phyloP scores from a whole-genome alignment of 345 rosid genomes.

The Eutrema yunnanense region DNA sequence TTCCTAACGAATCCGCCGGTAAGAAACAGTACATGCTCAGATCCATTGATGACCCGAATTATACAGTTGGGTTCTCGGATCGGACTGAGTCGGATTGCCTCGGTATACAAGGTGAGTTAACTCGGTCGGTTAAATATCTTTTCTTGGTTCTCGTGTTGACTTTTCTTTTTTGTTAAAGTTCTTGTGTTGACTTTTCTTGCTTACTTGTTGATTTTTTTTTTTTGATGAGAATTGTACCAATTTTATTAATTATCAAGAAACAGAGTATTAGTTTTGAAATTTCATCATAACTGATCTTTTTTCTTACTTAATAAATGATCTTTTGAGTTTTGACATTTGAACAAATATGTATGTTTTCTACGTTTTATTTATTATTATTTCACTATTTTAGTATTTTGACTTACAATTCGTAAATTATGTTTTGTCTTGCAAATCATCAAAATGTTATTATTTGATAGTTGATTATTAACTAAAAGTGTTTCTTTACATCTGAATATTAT shows the following conservation, averaged over 20 bases:
- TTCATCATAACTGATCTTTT: neutral
- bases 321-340: neutral
- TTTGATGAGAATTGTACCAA: neutral
- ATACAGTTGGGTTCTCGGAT: slow-evolving; percentile 81
- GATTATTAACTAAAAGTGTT: neutral
- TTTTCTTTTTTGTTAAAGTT: neutral
- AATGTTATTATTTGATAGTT: neutral
- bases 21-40: slow-evolving; percentile 69
- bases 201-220: neutral
- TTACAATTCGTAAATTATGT: neutral
- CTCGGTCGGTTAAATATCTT: neutral
- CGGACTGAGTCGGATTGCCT: slow-evolving; percentile 80
- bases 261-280: neutral
- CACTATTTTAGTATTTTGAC: no score
- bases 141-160: slow-evolving; percentile 8
- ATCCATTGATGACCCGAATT: slow-evolving; percentile 86
- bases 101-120: slow-evolving; percentile 70
- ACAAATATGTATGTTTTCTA: no score
- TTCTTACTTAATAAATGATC: neutral
- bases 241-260: neutral
- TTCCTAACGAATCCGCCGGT: slow-evolving; percentile 65
- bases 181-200: slow-evolving; percentile 14
- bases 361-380: no score
- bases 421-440: neutral
- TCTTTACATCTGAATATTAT: neutral